Evolutionary conservation across 129 eudicot genomes (phyloP), one percentile per base, ranked within the genome.

Genomic region (Flaveria brownii): DNA sequence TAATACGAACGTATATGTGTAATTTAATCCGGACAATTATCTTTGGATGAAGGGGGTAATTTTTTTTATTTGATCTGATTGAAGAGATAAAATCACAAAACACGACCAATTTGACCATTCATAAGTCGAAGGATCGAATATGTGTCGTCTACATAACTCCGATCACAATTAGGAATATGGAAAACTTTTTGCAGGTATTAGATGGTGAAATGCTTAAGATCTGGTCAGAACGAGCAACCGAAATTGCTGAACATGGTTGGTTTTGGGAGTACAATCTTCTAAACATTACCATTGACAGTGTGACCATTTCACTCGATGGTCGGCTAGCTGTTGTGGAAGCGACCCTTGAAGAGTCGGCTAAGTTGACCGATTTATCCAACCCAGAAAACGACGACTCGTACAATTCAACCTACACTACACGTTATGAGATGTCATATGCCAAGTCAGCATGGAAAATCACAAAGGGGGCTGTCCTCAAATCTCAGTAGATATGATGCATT

Each of bases 171-270:
- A 36, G 30, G 42, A 13, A 59, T 54, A 36, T 43, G 42, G 4
- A 33, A 46, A 22, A 46, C 39, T 77, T 39, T 70, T 85, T 65
- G 43, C 85, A 94, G 99, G 94, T 94, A 18, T 87, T 94, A 84
- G 97, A 94, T 81, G 99, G 99, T 45, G 85, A 91, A 66, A 94
- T 94, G 99, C 96, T 94, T 28, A 89, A 87, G 80, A 85, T 89
- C 20, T 94, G 99, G 99, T 84, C 69, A 16, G 97, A 91, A 17
- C 91, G 90, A 68, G 97, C 94, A 36, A 76, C 74, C 5, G 96
- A 91, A 79, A 84, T 89, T 36, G 85, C 86, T 23, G 80, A 86
- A 72, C 99, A 77, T 25, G 97, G 96, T 73, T 91, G 96, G 99
- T 94, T 86, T 54, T 94, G 99, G 99, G 82, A 86, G 68, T 94